A percentile compares a stretch with the other conserved stretches of the same genome.
phyloP scores from a whole-genome alignment of 371 early-diverging fungal species.

The Globomyces sp. region DNA sequence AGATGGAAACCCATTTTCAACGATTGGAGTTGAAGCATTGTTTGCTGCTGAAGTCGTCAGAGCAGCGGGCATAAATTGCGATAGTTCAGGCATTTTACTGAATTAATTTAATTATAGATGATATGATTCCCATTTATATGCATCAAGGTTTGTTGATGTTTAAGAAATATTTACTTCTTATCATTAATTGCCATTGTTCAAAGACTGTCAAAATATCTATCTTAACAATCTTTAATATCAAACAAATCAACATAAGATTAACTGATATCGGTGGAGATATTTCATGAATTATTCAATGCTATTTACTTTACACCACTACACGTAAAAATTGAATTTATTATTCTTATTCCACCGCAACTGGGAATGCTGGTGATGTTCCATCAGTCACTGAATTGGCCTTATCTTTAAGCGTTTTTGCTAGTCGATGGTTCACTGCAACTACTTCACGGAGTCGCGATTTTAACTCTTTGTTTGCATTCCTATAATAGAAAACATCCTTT shows the following conservation, averaged over 20 bases:
- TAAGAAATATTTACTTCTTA: neutral
- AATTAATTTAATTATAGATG: too few relatives aligned
- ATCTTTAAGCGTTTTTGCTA: constrained; percentile 21
- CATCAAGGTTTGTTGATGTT: constrained; percentile 1
- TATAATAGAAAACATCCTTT: constrained; percentile 33
- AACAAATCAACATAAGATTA: neutral
- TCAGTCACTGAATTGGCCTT: neutral
- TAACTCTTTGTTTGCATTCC: constrained; percentile 32
- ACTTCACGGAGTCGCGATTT: constrained; percentile 37
- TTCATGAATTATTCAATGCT: neutral
- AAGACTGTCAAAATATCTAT: neutral
- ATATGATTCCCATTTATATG: neutral
- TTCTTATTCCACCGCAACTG: constrained; percentile 7
- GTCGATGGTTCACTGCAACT: constrained; percentile 39
- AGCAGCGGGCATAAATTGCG: constrained; percentile 3
- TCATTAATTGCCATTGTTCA: constrained; percentile 2
- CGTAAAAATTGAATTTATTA: neutral
- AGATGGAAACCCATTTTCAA: constrained; percentile 29
- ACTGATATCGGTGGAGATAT: neutral
- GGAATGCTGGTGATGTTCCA: neutral
- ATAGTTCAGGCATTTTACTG: too few relatives aligned
- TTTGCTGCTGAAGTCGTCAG: constrained; percentile 12
- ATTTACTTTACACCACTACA: neutral
- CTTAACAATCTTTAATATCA: neutral
- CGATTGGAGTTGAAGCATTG: constrained; percentile 18